Evolutionary conservation across 176 grass and related monocot species (phyloP), one percentile per base, ranked within the genome.

Genomic region (Avena sativa): DNA sequence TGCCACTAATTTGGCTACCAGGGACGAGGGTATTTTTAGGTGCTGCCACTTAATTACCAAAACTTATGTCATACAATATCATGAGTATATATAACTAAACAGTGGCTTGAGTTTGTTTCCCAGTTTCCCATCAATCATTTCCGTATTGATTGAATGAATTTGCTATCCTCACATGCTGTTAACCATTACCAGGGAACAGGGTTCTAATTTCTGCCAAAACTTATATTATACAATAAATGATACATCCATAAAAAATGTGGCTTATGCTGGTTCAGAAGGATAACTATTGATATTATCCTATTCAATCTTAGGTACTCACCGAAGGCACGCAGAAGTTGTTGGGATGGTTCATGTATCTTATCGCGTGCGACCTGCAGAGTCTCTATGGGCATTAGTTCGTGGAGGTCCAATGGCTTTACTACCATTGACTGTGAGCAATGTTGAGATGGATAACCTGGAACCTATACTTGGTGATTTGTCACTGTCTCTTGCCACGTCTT

Each of bases 381-480:
- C 97, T 71, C 80, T 98, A 52, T 98, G 97, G 97, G 97, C 97
- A 47, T 88, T 98, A 89, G 89, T 92, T 85, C 79, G 88, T 91
- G 97, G 97, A 53, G 97, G 97, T 43, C 97, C 97, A 58, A 90
- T 98, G 97, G 87, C 85, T 83, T 94, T 98, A 84, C 90, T 98
- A 85, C 94, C 97, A 63, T 76, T 98, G 78, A 86, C 92, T 83
- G 89, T 98, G 77, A 96, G 92, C 92, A 96, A 94, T 86, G 87
- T 98, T 21, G 85, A 90, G 88, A 92, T 86, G 78, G 97, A 98
- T 92, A 96, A 88, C 81, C 87, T 96, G 88, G 94, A 98, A 94
- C 97, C 97, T 85, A 78, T 88, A 86, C 92, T 95, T 23, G 90
- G 90, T 50, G 90, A 94, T 75, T 89, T 92, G 67, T 86, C 92